Base-by-base conservation (phyloP, 345 rosid genomes). In the Eucalyptus guilfoylei region DNA sequence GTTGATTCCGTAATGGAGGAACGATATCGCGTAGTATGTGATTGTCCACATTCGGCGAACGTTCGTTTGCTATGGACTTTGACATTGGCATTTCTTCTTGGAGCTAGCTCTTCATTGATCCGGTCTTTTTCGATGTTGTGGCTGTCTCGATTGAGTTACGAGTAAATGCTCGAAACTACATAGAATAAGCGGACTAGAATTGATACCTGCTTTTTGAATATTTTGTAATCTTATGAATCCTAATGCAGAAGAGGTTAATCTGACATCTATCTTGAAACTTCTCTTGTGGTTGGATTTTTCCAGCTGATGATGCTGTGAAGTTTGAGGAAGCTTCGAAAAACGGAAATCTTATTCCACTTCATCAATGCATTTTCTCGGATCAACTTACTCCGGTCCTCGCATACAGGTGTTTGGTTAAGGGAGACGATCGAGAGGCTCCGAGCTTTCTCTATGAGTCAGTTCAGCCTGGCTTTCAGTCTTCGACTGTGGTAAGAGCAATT, bases 401-500 rank as follows among this genome's bases (percentile, higher is more conserved):
- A 69, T 97, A 96, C 87, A 95, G 99, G 55, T 98, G 99, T 91
- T 87, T 98, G 90, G 99, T 96, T n/a, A 91, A 91, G 89, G 98
- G 94, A 90, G 97, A 97, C 86, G 98, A 98, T 87, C 93, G 94
- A 52, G 99, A 98, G 58, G 94, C 97, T 86, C 98, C 99, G 1
- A 96, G 98, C 91, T 98, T 98, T 91, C 97, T 96, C 32, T 98
- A 93, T 49, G 99, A 98, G 91, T 93, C 99, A 4, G 97, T 95
- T 28, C 95, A 96, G 92, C 97, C 98, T 32, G 97, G 97, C 88
- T 62, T 88, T 88, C 90, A n/a, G 88, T 85, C 80, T 91, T 95
- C 98, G 28, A 94, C 52, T 87, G 94, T 96, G 87, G 99, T 96
- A 94, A 92, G 90, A 69, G 21, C 85, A 80, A 23, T 49, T 86